phyloP scores from a whole-genome alignment of 2,329 filamentous ascomycete species.

The Ophiognomonia clavigignenti-juglandacearum region DNA sequence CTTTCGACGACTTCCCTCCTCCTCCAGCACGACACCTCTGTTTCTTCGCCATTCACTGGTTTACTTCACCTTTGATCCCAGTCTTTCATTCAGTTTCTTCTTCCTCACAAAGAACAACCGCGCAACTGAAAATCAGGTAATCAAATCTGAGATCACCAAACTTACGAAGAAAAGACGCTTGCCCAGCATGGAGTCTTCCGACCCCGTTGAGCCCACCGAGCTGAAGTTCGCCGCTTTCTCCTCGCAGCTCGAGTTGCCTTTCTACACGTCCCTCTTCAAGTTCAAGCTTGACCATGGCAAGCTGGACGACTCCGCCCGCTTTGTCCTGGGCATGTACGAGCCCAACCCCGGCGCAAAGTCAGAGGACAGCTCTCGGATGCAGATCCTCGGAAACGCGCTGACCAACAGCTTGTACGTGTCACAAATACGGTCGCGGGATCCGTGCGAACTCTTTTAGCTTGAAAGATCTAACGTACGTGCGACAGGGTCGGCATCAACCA shows the following conservation, averaged over 20 bases:
- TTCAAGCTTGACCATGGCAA: constrained; percentile 97
- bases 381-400: constrained; percentile 82
- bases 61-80: too few relatives aligned
- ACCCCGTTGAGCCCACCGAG: constrained; percentile 24
- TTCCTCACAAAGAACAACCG: too few relatives aligned
- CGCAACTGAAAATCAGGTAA: too few relatives aligned
- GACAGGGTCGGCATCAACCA: constrained; percentile 62
- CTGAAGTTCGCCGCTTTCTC: constrained; percentile 80
- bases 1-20: too few relatives aligned
- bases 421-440: background rate
- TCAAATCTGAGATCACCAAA: background rate
- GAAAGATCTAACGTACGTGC: constrained; percentile 11
- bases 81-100: too few relatives aligned
- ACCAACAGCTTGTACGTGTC: constrained; percentile 71
- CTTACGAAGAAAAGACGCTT: background rate
- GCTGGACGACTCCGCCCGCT: constrained; percentile 87
- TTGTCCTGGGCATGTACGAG: constrained; percentile 84
- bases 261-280: constrained; percentile 87
- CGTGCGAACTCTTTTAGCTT: background rate
- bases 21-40: too few relatives aligned
- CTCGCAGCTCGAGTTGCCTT: constrained; percentile 91
- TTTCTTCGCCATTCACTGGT: too few relatives aligned
- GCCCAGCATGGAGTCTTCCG: background rate
- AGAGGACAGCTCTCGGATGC: constrained; percentile 79
- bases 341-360: constrained; percentile 66